phyloP scores from a whole-genome alignment of 2,329 filamentous ascomycete genomes.

The Phialemonium atrogriseum region DNA sequence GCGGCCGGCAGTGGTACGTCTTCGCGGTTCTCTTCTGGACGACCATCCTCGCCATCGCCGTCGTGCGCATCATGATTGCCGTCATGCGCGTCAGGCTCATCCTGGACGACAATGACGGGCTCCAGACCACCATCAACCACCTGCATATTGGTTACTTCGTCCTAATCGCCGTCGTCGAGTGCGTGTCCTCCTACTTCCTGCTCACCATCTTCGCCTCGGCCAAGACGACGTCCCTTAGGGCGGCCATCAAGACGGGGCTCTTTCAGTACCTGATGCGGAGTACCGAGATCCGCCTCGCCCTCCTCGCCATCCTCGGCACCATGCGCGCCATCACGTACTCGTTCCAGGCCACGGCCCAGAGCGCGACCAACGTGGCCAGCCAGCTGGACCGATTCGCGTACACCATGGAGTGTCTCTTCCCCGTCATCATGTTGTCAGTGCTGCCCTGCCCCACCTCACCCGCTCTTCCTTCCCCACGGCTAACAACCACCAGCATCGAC shows the following conservation, averaged over 20 bases:
- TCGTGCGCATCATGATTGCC: constrained; percentile 35
- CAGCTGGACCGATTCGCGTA: constrained; percentile 33
- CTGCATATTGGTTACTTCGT: constrained; percentile 34
- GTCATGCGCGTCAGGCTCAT: constrained; percentile 20
- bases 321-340: constrained; percentile 32
- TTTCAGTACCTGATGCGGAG: constrained; percentile 31
- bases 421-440: constrained; percentile 30
- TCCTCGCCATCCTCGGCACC: constrained; percentile 27
- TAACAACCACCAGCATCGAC: constrained; percentile 17
- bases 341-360: constrained; percentile 27
- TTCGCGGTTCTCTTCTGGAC: constrained; percentile 48
- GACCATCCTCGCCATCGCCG: constrained; percentile 42
- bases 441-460: background rate
- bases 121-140: constrained; percentile 24
- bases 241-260: constrained; percentile 19
- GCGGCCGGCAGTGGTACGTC: constrained; percentile 28
- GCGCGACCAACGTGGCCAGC: constrained; percentile 24
- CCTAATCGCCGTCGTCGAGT: constrained; percentile 30
- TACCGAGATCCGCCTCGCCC: constrained; percentile 30
- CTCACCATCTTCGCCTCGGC: constrained; percentile 27
- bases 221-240: constrained; percentile 20
- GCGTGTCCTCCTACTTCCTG: constrained; percentile 29
- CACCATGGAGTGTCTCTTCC: constrained; percentile 32
- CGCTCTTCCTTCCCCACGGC: constrained; percentile 1
- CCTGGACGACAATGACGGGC: constrained; percentile 11